A percentile compares a stretch with the other conserved stretches of the same genome.
phyloP scores from a whole-genome alignment of 352 stramenopile genomes.

The Bremia lactucae region DNA sequence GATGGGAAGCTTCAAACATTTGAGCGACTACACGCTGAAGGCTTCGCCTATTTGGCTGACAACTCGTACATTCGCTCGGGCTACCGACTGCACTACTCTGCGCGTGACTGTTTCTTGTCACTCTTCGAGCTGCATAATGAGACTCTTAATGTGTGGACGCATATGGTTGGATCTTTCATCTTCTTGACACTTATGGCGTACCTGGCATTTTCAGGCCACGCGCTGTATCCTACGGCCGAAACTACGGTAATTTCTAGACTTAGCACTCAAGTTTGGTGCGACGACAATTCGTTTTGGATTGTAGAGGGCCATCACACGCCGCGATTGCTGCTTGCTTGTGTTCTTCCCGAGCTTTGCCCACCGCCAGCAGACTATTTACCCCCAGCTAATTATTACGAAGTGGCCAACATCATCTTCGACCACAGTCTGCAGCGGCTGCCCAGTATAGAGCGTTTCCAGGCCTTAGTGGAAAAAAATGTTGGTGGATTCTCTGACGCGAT shows the following conservation, averaged over 20 bases:
- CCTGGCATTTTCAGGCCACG: slow-evolving; percentile 44
- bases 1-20: slow-evolving; percentile 48
- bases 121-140: slow-evolving; percentile 86
- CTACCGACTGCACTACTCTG: slow-evolving; percentile 79
- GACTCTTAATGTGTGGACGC: slow-evolving; percentile 84
- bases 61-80: slow-evolving; percentile 83
- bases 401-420: slow-evolving; percentile 71
- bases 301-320: slow-evolving; percentile 37
- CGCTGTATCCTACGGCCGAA: slow-evolving; percentile 18
- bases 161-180: slow-evolving; percentile 79
- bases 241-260: slow-evolving; percentile 4
- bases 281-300: slow-evolving; percentile 25
- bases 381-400: slow-evolving; percentile 53
- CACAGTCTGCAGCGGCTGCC: slow-evolving; percentile 79
- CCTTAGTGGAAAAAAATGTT: slow-evolving; percentile 59
- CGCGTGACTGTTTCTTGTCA: slow-evolving; percentile 61
- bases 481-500: slow-evolving; percentile 58
- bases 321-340: slow-evolving; percentile 30
- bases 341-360: slow-evolving; percentile 35
- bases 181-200: slow-evolving; percentile 74
- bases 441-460: slow-evolving; percentile 70
- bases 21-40: slow-evolving; percentile 64
- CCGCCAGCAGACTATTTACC: slow-evolving; percentile 12
- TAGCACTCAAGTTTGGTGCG: slow-evolving; percentile 22
- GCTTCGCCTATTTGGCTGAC: slow-evolving; percentile 73